Evolutionary conservation across 257 asterid genomes (phyloP), one percentile per base, ranked within the genome.

Genomic region (Solanum appendiculatum): DNA sequence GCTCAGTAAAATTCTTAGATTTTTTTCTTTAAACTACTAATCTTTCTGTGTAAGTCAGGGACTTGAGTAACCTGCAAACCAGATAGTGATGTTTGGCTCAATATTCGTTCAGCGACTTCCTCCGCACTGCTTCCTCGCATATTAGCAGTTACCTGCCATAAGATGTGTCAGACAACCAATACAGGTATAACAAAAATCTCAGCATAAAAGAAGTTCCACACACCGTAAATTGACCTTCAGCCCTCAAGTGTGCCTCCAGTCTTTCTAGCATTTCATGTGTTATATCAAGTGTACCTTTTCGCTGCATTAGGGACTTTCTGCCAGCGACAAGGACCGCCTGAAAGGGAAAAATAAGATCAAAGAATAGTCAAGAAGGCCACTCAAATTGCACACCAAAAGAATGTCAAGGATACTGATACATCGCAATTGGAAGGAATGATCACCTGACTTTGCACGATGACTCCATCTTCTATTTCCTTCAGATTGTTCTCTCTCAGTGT

Each of bases 191-290:
- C 42, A 80, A 80, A 77, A 27, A 44, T 46, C 29, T 27, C 66
- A 70, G 64, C 42, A 46, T 80, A 13, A 84, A 66, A 81, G 14
- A 77, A 82, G 84, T 31, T 64, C 33, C 86, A 82, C 96, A 12
- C 91, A 97, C 99, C 93, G 94, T 96, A 91, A 97, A 97, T 90
- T 96, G 99, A 74, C 94, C 95, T 86, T 14, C 84, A 81, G 99
- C 99, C 91, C 91, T 93, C 87, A 97, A 87, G 91, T 96, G 99
- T 66, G 99, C 99, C 92, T 97, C 99, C 89, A 97, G 86, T 88
- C 99, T 95, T 91, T 97, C 99, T 74, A 97, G 96, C 92, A 97
- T 97, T 93, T 97, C 99, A 20, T 95, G 99, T 36, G 99, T 94
- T 83, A 93, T 91, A 88, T 95, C 95, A 58, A 96, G 97, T 82